Conservation (phyloP, 352 stramenopile species). For the Phytophthora niederhauseri region DNA sequence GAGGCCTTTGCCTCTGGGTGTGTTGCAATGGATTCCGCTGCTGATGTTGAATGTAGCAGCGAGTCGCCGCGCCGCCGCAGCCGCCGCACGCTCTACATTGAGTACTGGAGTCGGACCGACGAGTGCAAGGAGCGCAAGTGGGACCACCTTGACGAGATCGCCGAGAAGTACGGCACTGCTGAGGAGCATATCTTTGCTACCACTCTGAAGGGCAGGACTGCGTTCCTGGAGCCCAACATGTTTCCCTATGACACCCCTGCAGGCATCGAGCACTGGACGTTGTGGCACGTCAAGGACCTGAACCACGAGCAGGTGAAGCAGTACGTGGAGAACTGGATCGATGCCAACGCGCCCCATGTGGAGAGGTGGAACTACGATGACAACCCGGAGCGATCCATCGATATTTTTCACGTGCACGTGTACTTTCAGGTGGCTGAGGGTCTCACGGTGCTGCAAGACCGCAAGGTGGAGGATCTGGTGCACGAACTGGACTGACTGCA, state of each 20-base stretch:
- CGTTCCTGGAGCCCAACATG: constrained; percentile 89
- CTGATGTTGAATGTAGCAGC: constrained; percentile 67
- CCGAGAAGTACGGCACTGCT: constrained; percentile 69
- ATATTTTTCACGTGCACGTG: constrained; percentile 92
- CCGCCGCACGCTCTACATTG: constrained; percentile 85
- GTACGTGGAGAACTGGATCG: constrained; percentile 90
- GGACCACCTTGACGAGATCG: constrained; percentile 87
- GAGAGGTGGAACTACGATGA: constrained; percentile 89
- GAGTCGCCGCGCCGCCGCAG: constrained; percentile 33
- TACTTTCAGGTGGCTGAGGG: constrained; percentile 78
- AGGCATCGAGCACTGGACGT: constrained; percentile 90
- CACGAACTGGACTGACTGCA: constrained; percentile 73
- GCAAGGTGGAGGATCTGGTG: constrained; percentile 69
- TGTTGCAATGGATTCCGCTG: constrained; percentile 42
- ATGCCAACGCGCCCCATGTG: constrained; percentile 82
- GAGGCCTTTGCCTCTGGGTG: constrained; percentile 25
- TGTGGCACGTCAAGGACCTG: constrained; percentile 84
- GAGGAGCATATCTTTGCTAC: constrained; percentile 89
- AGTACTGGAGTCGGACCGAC: constrained; percentile 90
- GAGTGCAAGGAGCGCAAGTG: constrained; percentile 91
- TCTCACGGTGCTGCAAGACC: constrained; percentile 60
- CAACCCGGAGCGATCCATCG: constrained; percentile 88
- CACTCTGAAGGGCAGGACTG: constrained; percentile 80
- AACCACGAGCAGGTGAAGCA: constrained; percentile 85
- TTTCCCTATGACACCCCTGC: constrained; percentile 90